A percentile compares a stretch with the other conserved stretches of the same genome.
Evolutionary conservation across 2,329 filamentous ascomycete species (phyloP).

Genomic region (Paecilomyces dactylethromorphus): DNA sequence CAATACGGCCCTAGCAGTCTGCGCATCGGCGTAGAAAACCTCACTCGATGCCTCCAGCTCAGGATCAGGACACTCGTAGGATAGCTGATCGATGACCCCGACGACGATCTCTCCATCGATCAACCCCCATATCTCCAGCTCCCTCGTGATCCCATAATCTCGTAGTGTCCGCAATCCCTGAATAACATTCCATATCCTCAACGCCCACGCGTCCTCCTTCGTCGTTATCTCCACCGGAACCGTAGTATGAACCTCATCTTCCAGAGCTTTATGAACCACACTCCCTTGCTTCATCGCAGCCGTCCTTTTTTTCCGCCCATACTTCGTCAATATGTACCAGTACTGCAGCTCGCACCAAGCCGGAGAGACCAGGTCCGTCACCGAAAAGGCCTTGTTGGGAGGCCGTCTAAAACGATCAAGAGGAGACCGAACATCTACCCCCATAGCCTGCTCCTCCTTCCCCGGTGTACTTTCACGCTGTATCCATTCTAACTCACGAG

Average conservation of each 20-base stretch:
- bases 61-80: constrained; percentile 66
- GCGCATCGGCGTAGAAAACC: constrained; percentile 30
- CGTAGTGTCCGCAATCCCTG: constrained; percentile 72
- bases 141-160: constrained; percentile 64
- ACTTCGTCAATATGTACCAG: constrained; percentile 73
- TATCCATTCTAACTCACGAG: constrained; percentile 18
- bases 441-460: neutral
- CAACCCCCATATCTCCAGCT: constrained; percentile 78
- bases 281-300: constrained; percentile 78
- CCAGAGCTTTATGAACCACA: constrained; percentile 72
- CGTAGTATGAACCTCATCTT: constrained; percentile 75
- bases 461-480: neutral
- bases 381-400: constrained; percentile 72
- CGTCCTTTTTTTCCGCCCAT: constrained; percentile 69
- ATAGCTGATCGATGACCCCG: constrained; percentile 83
- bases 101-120: constrained; percentile 77
- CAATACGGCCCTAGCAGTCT: constrained; percentile 26
- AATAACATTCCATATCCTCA: constrained; percentile 85
- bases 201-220: constrained; percentile 74
- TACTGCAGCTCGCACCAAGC: constrained; percentile 97
- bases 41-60: constrained; percentile 58
- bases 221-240: constrained; percentile 66
- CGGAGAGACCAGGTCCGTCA: constrained; percentile 80
- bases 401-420: constrained; percentile 71
- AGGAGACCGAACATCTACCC: constrained; percentile 50